A percentile compares a stretch with the other conserved stretches of the same genome.
phyloP scores from a whole-genome alignment of 148 eudicot species.

The Pharnaceum exiguum region DNA sequence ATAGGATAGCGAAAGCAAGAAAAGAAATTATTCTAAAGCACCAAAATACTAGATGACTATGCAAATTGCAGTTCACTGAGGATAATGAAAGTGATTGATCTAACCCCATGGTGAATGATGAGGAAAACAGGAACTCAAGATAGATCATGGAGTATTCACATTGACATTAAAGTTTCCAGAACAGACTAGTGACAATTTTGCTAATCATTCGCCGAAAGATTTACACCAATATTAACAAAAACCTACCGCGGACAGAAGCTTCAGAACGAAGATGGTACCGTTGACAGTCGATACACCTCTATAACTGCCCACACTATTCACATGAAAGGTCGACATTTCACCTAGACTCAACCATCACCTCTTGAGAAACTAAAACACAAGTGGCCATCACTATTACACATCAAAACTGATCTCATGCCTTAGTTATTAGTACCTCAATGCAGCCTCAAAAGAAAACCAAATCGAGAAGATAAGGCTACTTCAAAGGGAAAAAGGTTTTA shows the following conservation, averaged over 20 bases:
- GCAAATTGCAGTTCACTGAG: no score
- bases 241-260: neutral
- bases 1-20: no score
- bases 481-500: neutral
- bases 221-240: slow-evolving; percentile 11
- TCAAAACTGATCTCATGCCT: neutral
- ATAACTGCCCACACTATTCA: slow-evolving; percentile 10
- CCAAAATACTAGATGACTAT: no score
- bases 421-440: no score
- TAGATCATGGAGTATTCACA: neutral
- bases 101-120: no score
- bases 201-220: neutral
- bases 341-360: no score
- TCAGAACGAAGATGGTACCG: neutral
- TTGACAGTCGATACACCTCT: neutral
- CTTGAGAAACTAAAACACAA: slow-evolving; percentile 7
- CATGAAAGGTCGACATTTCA: slow-evolving; percentile 1
- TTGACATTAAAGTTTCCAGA: neutral
- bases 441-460: no score
- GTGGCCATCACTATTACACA: no score
- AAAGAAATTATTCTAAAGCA: no score
- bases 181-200: slow-evolving; percentile 10
- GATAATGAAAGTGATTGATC: no score
- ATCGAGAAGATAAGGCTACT: no score
- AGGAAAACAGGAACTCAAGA: no score